Percentiles rank a stretch among this genome's conserved stretches.
These are phyloP conservation scores for Colletotrichum gloeosporioides DNA, from an alignment of 2,329 filamentous ascomycete species.

Conservation along the genomic window DNA sequence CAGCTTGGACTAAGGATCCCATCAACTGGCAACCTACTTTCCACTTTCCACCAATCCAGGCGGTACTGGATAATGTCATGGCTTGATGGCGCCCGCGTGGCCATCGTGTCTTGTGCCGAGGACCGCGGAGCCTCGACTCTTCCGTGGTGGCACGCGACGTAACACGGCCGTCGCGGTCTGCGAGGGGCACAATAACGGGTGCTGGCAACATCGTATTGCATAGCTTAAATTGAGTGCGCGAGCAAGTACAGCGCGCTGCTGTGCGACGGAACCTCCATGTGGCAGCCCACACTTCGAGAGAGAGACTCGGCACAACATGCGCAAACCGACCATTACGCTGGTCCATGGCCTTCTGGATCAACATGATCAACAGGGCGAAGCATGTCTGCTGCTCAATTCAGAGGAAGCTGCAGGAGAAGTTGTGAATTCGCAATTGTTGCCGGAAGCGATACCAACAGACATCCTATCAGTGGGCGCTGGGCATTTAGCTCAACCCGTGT, in stretches of 20 bases:
- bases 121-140: not conserved
- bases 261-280: not conserved
- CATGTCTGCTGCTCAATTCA: not conserved
- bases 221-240: not conserved
- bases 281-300: not conserved
- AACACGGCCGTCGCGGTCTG: not conserved
- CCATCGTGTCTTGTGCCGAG: not conserved
- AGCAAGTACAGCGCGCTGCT: not conserved
- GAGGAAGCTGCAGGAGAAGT: not conserved
- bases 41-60: not conserved
- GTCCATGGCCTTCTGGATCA: not conserved
- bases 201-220: slow-evolving; percentile 12
- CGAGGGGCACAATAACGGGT: not conserved
- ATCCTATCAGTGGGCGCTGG: not conserved
- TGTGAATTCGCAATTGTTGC: not conserved
- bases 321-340: not conserved
- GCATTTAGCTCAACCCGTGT: not conserved
- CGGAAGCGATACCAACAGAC: not conserved
- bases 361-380: not conserved
- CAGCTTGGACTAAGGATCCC: not conserved
- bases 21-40: not conserved
- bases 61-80: not conserved
- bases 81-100: not conserved
- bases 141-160: not conserved
- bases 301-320: not conserved